Percentiles rank a stretch among this genome's conserved stretches.
phyloP scores from a whole-genome alignment of 495 filamentous ascomycete genomes.

The Haplographium delicatum region DNA sequence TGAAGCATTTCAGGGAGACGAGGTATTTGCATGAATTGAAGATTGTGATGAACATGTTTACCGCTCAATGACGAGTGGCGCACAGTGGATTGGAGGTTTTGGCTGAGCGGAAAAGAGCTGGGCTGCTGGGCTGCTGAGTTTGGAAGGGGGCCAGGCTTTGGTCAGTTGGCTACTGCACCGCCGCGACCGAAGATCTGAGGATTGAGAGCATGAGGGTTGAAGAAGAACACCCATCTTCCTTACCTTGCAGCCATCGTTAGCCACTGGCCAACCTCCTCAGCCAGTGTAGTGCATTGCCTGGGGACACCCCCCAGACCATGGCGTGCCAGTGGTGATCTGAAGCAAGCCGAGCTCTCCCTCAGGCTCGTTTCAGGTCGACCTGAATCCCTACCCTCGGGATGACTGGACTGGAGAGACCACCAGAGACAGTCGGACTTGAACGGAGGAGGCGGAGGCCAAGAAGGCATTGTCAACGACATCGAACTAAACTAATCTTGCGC shows the following conservation, averaged over 20 bases:
- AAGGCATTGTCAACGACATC: not conserved
- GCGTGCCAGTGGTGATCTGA: too few species aligned
- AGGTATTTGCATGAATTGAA: slow-evolving; percentile 18
- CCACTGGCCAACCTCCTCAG: not conserved
- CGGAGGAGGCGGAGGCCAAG: not conserved
- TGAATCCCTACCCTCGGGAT: slow-evolving; percentile 2
- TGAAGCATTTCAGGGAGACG: not conserved
- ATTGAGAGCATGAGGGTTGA: not conserved
- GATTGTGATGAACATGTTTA: slow-evolving; percentile 19
- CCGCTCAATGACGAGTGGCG: not conserved
- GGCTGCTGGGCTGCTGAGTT: not conserved
- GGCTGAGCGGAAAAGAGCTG: not conserved
- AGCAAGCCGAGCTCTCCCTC: slow-evolving; percentile 23
- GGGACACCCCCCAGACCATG: not conserved
- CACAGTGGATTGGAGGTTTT: not conserved
- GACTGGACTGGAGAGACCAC: not conserved
- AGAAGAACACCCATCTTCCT: slow-evolving; percentile 3
- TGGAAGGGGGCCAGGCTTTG: too few species aligned
- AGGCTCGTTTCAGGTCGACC: slow-evolving; percentile 18
- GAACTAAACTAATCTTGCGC: not conserved
- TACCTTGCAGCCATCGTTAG: not conserved
- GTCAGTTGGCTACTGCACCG: slow-evolving; percentile 8
- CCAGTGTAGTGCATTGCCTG: not conserved
- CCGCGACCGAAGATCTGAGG: not conserved
- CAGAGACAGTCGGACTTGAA: not conserved